A percentile compares a stretch with the other conserved stretches of the same genome.
phyloP scores from a whole-genome alignment of 1,284 basidiomycete genomes.

The Fomitopsis betulina region DNA sequence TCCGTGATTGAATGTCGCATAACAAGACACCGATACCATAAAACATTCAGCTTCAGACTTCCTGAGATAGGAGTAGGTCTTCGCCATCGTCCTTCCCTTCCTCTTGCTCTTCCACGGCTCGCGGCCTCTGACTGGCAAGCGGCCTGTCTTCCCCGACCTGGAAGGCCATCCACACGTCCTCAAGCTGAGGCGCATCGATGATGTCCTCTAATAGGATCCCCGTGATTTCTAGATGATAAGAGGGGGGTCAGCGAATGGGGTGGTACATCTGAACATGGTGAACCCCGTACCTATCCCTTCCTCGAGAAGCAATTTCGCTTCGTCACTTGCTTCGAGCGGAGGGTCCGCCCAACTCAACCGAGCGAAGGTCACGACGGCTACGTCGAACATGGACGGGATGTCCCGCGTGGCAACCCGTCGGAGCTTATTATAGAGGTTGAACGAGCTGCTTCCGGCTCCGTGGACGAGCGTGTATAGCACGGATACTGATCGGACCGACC shows the following conservation, averaged over 20 bases:
- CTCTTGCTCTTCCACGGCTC: slow-evolving; percentile 17
- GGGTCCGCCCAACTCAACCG: slow-evolving; percentile 67
- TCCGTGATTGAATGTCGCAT: neutral
- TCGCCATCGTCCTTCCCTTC: slow-evolving; percentile 9
- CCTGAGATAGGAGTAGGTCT: slow-evolving; percentile 3
- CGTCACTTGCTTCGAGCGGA: slow-evolving; percentile 53
- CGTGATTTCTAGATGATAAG: slow-evolving; percentile 17
- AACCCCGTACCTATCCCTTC: slow-evolving; percentile 44
- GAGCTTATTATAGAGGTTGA: slow-evolving; percentile 53
- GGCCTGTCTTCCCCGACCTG: slow-evolving; percentile 14
- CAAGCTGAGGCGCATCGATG: slow-evolving; percentile 24
- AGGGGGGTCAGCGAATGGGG: neutral
- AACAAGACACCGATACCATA: neutral
- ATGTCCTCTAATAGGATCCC: slow-evolving; percentile 21
- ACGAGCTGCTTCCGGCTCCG: slow-evolving; percentile 32
- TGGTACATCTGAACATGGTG: neutral
- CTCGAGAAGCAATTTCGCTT: slow-evolving; percentile 42
- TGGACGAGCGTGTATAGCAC: slow-evolving; percentile 61
- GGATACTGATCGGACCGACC: slow-evolving; percentile 46
- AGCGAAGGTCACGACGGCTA: slow-evolving; percentile 74
- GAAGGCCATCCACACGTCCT: slow-evolving; percentile 19
- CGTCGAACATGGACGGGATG: slow-evolving; percentile 61
- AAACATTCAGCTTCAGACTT: neutral
- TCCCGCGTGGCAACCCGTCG: slow-evolving; percentile 36
- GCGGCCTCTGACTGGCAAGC: neutral